Conservation (phyloP, 2,329 filamentous ascomycete genomes). For the Nemania sp. region DNA sequence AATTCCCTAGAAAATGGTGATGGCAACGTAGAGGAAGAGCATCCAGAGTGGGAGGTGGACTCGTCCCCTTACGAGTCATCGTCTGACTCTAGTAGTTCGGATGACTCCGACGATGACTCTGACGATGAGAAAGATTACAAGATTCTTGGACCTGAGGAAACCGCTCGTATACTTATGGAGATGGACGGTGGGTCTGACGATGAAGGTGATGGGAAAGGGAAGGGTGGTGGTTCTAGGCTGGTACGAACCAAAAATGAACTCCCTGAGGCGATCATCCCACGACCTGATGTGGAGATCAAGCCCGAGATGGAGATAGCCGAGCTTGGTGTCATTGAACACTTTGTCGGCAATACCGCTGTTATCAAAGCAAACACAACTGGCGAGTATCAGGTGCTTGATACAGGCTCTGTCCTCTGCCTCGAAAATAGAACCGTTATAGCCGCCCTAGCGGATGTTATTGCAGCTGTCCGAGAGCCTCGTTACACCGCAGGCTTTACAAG, state of each 20-base stretch:
- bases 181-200: constrained; percentile 84
- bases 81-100: constrained; percentile 68
- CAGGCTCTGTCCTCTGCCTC: constrained; percentile 84
- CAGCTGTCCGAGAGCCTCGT: constrained; percentile 84
- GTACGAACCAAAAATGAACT: constrained; percentile 87
- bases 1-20: constrained; percentile 10
- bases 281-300: constrained; percentile 83
- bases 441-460: constrained; percentile 85
- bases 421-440: constrained; percentile 82
- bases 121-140: constrained; percentile 69
- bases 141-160: constrained; percentile 82
- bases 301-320: constrained; percentile 80
- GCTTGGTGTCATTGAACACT: constrained; percentile 79
- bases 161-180: constrained; percentile 86
- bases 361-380: constrained; percentile 83
- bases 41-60: constrained; percentile 87
- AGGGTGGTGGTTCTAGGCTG: constrained; percentile 59
- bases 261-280: constrained; percentile 71
- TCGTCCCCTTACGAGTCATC: constrained; percentile 81
- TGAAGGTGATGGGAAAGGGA: constrained; percentile 69
- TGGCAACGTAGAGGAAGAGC: constrained; percentile 43
- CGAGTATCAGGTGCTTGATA: constrained; percentile 86
- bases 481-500: constrained; percentile 85
- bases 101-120: constrained; percentile 67
- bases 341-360: constrained; percentile 82